phyloP scores from a whole-genome alignment of 768 basidiomycete species.

The Lanmaoa rubissima region DNA sequence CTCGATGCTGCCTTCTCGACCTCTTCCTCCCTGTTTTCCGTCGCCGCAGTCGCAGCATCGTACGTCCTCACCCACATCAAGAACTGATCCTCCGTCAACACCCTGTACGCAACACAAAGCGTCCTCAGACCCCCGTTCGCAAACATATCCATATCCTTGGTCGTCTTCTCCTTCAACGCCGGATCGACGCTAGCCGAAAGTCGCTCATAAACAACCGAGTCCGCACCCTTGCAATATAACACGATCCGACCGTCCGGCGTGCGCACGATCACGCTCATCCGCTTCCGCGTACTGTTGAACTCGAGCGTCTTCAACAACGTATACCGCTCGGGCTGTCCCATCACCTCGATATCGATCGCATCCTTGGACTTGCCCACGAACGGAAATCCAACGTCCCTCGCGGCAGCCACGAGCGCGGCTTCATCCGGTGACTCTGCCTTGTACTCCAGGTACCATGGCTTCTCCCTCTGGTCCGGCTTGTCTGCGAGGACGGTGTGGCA shows the following conservation, averaged over 20 bases:
- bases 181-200: slow-evolving; percentile 75
- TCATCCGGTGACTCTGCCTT: slow-evolving; percentile 98
- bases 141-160: slow-evolving; percentile 87
- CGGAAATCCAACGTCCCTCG: slow-evolving; percentile 90
- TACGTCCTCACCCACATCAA: slow-evolving; percentile 73
- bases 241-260: slow-evolving; percentile 79
- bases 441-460: slow-evolving; percentile 73
- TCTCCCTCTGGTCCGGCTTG: slow-evolving; percentile 54
- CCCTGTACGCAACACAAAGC: slow-evolving; percentile 82
- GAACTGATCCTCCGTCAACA: slow-evolving; percentile 82
- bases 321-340: slow-evolving; percentile 85
- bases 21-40: slow-evolving; percentile 84
- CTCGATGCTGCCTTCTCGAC: slow-evolving; percentile 83
- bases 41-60: slow-evolving; percentile 76
- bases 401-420: slow-evolving; percentile 88
- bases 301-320: slow-evolving; percentile 79
- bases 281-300: slow-evolving; percentile 91
- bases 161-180: slow-evolving; percentile 71
- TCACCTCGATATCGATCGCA: slow-evolving; percentile 82
- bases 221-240: slow-evolving; percentile 96
- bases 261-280: slow-evolving; percentile 92
- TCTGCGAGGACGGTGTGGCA: slow-evolving; percentile 93
- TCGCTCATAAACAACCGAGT: slow-evolving; percentile 89
- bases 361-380: slow-evolving; percentile 78
- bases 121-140: slow-evolving; percentile 93